phyloP scores from a whole-genome alignment of 169 alveolate genomes.

The Plasmodium gallinaceum region DNA sequence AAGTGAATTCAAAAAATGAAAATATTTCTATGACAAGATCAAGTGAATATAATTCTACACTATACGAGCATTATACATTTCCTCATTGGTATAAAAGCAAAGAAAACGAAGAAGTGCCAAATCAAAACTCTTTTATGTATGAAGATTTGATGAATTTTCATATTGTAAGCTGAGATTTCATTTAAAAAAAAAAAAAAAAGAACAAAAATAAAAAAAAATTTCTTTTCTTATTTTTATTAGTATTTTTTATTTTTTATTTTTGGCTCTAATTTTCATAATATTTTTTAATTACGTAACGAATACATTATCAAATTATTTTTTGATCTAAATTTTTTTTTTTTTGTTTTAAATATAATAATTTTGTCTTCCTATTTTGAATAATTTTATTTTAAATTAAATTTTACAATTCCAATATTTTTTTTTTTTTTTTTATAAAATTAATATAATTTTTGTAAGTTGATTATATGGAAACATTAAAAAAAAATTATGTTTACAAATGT shows the following conservation, averaged over 20 bases:
- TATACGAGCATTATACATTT: constrained; percentile 64
- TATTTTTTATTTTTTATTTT: neutral
- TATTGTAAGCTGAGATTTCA: constrained; percentile 21
- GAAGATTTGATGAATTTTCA: constrained; percentile 65
- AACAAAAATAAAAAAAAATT: neutral
- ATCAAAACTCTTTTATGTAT: constrained; percentile 16
- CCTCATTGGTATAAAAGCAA: constrained; percentile 56
- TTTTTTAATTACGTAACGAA: no score
- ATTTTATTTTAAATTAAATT: no score
- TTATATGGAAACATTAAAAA: no score
- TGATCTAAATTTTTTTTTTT: no score
- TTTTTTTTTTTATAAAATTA: no score
- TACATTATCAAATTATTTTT: no score
- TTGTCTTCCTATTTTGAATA: no score
- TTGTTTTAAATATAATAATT: no score
- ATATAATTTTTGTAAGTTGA: no score
- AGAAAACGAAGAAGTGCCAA: constrained; percentile 39
- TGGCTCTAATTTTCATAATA: no score
- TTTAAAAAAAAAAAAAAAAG: neutral
- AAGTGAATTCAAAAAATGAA: constrained; percentile 29
- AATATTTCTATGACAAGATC: constrained; percentile 69
- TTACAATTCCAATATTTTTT: no score
- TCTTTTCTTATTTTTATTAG: neutral
- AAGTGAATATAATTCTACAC: constrained; percentile 41
- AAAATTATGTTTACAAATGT: no score